A percentile compares a stretch with the other conserved stretches of the same genome.
Conservation (phyloP, 2,329 filamentous ascomycete species). For the Diplodia intermedia region DNA sequence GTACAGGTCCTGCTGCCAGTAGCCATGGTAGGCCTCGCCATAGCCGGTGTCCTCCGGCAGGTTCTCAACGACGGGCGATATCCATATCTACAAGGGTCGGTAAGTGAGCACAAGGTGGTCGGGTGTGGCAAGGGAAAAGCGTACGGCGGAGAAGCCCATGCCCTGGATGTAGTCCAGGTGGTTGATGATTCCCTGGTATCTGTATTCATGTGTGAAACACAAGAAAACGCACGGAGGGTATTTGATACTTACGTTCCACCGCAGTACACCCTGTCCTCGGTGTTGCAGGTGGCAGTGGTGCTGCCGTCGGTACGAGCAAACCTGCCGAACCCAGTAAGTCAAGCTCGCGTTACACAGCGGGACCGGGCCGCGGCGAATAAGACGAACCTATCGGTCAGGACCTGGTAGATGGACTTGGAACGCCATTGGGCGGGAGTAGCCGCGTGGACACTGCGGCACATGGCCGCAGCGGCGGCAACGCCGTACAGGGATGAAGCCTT, state of each 20-base stretch:
- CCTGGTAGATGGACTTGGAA: conserved; percentile 51
- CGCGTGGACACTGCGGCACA: conserved; percentile 33
- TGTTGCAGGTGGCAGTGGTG: conserved; percentile 49
- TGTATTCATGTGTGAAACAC: background rate
- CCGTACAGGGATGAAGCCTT: conserved; percentile 21
- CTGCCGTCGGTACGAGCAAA: conserved; percentile 51
- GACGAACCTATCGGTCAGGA: conserved; percentile 50
- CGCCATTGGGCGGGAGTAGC: conserved; percentile 49
- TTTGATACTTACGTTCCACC: conserved; percentile 15
- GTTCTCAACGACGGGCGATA: conserved; percentile 56
- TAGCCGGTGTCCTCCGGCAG: conserved; percentile 51
- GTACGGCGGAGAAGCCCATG: conserved; percentile 65
- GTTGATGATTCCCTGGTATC: conserved; percentile 63
- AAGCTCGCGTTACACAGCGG: background rate
- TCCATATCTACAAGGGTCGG: conserved; percentile 49
- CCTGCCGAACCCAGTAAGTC: conserved; percentile 33
- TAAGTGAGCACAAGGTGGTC: background rate
- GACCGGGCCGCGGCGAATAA: background rate
- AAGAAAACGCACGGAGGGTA: background rate
- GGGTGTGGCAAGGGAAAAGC: conserved; percentile 37
- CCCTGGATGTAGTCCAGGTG: conserved; percentile 69
- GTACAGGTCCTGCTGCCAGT: conserved; percentile 62
- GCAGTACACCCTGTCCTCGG: conserved; percentile 35
- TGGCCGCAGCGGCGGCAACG: conserved; percentile 20
- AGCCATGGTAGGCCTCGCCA: conserved; percentile 58